Evolutionary conservation across 768 basidiomycete species (phyloP).

Genomic region (Serendipita sp.): DNA sequence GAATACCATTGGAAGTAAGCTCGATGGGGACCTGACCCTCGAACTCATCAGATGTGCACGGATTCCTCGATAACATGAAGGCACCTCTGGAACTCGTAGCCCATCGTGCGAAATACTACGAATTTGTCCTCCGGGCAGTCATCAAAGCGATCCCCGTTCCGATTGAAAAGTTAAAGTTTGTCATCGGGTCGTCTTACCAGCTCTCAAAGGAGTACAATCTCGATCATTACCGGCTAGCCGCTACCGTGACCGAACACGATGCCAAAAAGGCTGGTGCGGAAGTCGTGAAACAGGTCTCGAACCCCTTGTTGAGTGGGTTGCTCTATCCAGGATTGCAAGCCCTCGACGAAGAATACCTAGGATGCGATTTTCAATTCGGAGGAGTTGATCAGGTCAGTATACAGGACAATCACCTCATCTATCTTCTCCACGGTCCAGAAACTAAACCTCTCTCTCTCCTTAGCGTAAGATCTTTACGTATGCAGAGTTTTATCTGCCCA

Average conservation of each 20-base stretch:
- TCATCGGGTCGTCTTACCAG: constrained; percentile 87
- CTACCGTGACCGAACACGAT: constrained; percentile 89
- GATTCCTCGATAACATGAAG: constrained; percentile 94
- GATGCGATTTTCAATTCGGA: constrained; percentile 93
- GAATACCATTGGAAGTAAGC: neutral
- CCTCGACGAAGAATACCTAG: constrained; percentile 93
- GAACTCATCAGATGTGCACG: constrained; percentile 60
- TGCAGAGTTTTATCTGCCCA: constrained; percentile 88
- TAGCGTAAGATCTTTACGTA: constrained; percentile 98
- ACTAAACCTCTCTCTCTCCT: neutral
- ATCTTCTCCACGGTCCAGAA: neutral
- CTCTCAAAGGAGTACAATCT: constrained; percentile 81
- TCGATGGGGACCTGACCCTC: neutral
- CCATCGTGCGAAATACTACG: constrained; percentile 81
- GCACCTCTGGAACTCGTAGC: constrained; percentile 84
- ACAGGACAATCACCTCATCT: constrained; percentile 12
- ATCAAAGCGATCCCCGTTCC: constrained; percentile 86
- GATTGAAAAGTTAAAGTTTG: constrained; percentile 63
- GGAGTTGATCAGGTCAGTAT: constrained; percentile 77
- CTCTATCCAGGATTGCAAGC: constrained; percentile 95
- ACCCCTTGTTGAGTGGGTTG: constrained; percentile 75
- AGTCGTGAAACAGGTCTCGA: constrained; percentile 95
- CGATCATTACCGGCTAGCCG: constrained; percentile 83
- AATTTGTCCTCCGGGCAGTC: constrained; percentile 62
- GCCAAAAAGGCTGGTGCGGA: constrained; percentile 98